Percentiles rank a stretch among this genome's conserved stretches.
phyloP scores from a whole-genome alignment of 495 filamentous ascomycete species.

The Penicillium maclennaniae region DNA sequence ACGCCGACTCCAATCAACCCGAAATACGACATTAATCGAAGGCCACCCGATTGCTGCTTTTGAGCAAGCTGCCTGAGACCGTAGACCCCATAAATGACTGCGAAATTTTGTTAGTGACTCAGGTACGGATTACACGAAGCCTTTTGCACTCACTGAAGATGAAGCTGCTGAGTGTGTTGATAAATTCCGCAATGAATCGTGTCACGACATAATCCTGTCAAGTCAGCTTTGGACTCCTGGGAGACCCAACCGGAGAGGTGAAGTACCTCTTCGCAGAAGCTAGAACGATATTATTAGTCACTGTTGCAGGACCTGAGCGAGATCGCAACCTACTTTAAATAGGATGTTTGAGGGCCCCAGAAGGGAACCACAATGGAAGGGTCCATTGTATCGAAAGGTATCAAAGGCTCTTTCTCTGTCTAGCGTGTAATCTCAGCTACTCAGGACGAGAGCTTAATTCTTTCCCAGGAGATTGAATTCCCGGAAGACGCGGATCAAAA shows the following conservation, averaged over 20 bases:
- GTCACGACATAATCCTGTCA: conserved; percentile 30
- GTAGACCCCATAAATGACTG: conserved; percentile 27
- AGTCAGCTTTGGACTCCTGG: neutral
- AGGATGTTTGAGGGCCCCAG: conserved; percentile 30
- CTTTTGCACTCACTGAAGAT: conserved; percentile 21
- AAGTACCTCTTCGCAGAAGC: conserved; percentile 34
- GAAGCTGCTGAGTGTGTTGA: conserved; percentile 31
- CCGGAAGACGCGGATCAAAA: neutral
- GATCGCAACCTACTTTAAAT: conserved; percentile 25
- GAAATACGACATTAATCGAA: conserved; percentile 27
- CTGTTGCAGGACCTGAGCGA: neutral
- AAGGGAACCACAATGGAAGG: conserved; percentile 11
- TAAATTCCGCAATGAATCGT: conserved; percentile 34
- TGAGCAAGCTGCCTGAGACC: conserved; percentile 20
- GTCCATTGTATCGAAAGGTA: neutral
- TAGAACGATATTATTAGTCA: conserved; percentile 7
- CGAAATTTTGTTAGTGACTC: neutral
- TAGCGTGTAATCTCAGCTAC: neutral
- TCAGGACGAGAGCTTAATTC: neutral
- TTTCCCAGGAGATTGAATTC: neutral
- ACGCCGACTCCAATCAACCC: conserved; percentile 32
- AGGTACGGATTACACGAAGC: neutral
- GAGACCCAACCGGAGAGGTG: neutral
- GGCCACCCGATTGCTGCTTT: conserved; percentile 7
- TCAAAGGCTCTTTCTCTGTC: neutral